A percentile compares a stretch with the other conserved stretches of the same genome.
These are phyloP conservation scores for Batrachochytrium dendrobatidis DNA, from an alignment of 371 early-diverging fungal genomes.

Conservation along the genomic window DNA sequence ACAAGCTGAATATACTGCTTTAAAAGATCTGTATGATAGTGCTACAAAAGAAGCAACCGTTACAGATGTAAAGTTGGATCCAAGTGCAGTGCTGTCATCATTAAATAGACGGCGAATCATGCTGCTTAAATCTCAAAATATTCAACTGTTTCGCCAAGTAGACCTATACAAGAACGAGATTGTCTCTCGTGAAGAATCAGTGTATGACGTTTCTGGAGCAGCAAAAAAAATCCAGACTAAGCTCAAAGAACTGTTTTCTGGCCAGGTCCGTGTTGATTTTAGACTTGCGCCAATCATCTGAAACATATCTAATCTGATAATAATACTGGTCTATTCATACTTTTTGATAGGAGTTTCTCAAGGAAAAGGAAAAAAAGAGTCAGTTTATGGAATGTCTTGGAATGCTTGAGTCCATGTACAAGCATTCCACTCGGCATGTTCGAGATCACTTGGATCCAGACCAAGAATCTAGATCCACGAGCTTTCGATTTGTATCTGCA, in stretches of 20 bases:
- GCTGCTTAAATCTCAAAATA: conserved; percentile 16
- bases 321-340: too few relatives aligned
- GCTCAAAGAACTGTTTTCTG: conserved; percentile 3
- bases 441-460: conserved; percentile 4
- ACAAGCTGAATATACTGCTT: not conserved
- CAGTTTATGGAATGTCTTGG: not conserved
- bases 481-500: conserved; percentile 12
- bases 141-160: conserved; percentile 14
- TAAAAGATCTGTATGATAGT: not conserved
- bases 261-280: not conserved
- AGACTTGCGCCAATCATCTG: conserved; percentile 5
- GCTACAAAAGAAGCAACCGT: not conserved
- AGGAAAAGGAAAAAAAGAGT: too few relatives aligned
- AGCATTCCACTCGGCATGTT: not conserved
- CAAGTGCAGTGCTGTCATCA: not conserved
- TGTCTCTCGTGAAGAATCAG: conserved; percentile 1
- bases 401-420: conserved; percentile 5
- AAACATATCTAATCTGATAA: not conserved
- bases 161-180: conserved; percentile 5
- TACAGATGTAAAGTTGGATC: conserved; percentile 1
- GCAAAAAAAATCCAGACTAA: not conserved
- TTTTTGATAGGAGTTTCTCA: too few relatives aligned
- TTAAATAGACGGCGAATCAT: conserved; percentile 8
- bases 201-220: conserved; percentile 4
- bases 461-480: not conserved